Base-by-base conservation (phyloP, 176 grass and related monocot genomes). In the Oryza longistaminata region DNA sequence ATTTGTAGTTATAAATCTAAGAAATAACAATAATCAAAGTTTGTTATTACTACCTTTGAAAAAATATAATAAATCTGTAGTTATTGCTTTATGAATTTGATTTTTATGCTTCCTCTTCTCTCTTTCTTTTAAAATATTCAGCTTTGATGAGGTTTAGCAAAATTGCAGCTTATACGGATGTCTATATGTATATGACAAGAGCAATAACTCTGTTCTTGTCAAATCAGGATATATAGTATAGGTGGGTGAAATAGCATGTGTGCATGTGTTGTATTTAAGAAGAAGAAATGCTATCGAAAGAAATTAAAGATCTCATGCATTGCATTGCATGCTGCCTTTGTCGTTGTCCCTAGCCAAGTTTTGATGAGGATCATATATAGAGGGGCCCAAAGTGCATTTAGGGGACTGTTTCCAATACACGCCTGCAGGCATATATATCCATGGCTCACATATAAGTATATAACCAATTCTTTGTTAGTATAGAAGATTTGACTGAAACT, bases 271-370 rank as follows among this genome's bases (percentile, higher is more conserved):
- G 25, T 61, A 45, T 70, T 61, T 13, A 46, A 42, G 33, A 39
- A 3, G 44, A 27, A 31, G 22, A 60, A 80, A 67, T 67, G 37
- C 62, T n/a, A 44, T 49, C 2, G 21, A 43, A 25, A 37, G 46
- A 81, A 62, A 31, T 31, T 31, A 31, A 31, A 52, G 46, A 81
- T 37, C 71, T 37, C 71, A 75, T 76, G 78, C 70, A 35, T 35
- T 35, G 34, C 34, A 0, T 50, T 75, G 78, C 58, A 24, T 81
- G 48, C 6, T 75, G 79, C 40, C 24, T 55, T 37, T 70, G 40
- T 43, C 43, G 66, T 87, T 37, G 26, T 31, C 39, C 25, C 25
- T 16, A 64, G 72, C 82, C 73, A 39, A 39, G 37, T 77, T 62
- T 62, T 44, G 50, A 21, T 10, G 27, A 27, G 3, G 4, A 5